Evolutionary conservation across 2,329 filamentous ascomycete species (phyloP), one percentile per base, ranked within the genome.

Genomic region (Alternaria sp.): DNA sequence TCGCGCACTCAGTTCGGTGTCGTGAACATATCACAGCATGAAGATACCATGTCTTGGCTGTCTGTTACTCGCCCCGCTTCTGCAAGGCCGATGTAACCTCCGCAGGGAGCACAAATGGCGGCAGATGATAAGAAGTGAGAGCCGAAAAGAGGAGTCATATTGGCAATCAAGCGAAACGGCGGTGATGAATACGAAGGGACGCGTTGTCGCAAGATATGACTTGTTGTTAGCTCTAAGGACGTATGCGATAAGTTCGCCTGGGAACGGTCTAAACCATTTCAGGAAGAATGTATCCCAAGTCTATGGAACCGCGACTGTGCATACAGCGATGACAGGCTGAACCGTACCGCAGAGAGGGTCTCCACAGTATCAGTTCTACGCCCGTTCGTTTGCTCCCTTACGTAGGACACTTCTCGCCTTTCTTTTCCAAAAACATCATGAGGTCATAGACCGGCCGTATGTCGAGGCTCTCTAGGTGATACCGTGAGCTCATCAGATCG

Each of bases 11-110:
- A 6, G 17, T n/a, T 10, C 12, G 45, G 5, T 21, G 9, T 12
- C 9, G 12, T 55, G 49, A 6, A 50, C 13, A 21, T 40, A 17
- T 43, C 7, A 25, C 57, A n/a, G 23, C 49, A 43, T 54, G 15
- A 17, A 47, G 26, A 59, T 21, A 49, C 55, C 49, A 59, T 43
- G 30, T 47, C 59, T 59, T 62, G 46, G 59, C 36, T n/a, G 55
- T 36, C 40, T 30, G 28, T 32, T 62, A 30, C 51, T 59, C 49
- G 59, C 40, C 59, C 59, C 55, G 59, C 59, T 62, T 55, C 55
- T 54, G 44, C 56, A 57, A 55, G 43, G 36, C 59, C 59, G 57
- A 62, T 62, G 62, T 59, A 65, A 65, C 59, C 59, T 61, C 51
- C 40, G 19, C 51, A 51, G 50, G 17, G 36, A 44, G 32, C 44